Evolutionary conservation across 1,139 yeast species (phyloP), one percentile per base, ranked within the genome.

Genomic region (Lodderomyces margitis): DNA sequence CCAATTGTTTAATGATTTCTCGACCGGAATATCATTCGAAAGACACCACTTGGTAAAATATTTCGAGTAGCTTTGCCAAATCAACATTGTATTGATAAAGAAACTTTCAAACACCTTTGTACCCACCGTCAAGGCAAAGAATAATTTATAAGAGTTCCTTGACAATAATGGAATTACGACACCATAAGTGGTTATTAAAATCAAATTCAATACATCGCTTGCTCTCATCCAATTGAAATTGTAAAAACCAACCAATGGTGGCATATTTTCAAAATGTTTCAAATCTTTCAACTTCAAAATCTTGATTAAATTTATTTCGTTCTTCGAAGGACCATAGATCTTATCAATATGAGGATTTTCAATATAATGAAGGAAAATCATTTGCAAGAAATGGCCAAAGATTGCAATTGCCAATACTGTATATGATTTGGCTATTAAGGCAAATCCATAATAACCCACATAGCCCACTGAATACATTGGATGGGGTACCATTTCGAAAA

Each of bases 391-490:
- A 61, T 87, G 96, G 5, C 95, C 96, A 46, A 81, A 64, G 16
- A 87, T 66, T 1, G 95, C 87, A 28, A 85, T 84, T 23, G 77
- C 66, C 49, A 87, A 73, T 7, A 87, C 82, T 11, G 85, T 75
- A 54, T 87, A 86, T 25, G 89, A 83, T 48, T 87, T 83, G 3
- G 92, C 75, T 54, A 87, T 83, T 46, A 87, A 66, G 2, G 92
- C 89, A 57, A 86, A 79, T 1, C 95, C 96, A 57, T 87, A 87
- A 64, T 85, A 87, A 1, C 96, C 96, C 41, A 87, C 78, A 59
- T 87, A 87, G 5, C 96, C 96, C 41, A 88, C 84, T 0, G 95
- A 86, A 61, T 87, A 87, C 96, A 87, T 87, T 43, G 96, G 96
- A 59, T 87, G 96, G 32, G 96, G 96, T 11, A 92, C 88, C 77